phyloP scores from a whole-genome alignment of 106 monocot genomes.

The Xerophyta viscosa region DNA sequence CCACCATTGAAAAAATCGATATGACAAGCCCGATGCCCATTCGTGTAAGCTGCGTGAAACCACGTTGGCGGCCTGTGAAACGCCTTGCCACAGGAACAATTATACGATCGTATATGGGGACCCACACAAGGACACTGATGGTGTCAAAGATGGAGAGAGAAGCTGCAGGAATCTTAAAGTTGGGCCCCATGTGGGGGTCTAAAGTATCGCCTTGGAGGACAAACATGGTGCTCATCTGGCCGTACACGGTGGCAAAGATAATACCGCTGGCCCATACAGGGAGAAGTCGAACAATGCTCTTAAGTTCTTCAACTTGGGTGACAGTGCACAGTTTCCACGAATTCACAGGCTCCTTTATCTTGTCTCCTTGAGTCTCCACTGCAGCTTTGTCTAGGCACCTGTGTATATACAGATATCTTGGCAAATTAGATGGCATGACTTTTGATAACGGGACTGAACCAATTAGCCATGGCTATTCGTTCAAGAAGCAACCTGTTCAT shows the following conservation, averaged over 20 bases:
- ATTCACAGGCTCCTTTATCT: neutral
- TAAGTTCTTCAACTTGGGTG: slow-evolving; percentile 37
- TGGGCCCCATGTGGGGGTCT: slow-evolving; percentile 30
- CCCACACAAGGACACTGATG: slow-evolving; percentile 30
- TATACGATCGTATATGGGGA: slow-evolving; percentile 30
- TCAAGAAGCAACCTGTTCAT: no score
- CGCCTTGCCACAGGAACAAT: slow-evolving; percentile 21
- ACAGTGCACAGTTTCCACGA: slow-evolving; percentile 34
- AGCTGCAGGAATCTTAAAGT: slow-evolving; percentile 23
- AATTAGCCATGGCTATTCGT: no score
- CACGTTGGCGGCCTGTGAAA: slow-evolving; percentile 27
- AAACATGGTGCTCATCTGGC: slow-evolving; percentile 48
- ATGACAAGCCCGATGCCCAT: slow-evolving; percentile 40
- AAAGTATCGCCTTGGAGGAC: slow-evolving; percentile 39
- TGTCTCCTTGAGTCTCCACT: slow-evolving; percentile 17
- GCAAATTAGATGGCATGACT: no score
- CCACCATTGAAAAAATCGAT: slow-evolving; percentile 34
- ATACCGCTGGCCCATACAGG: slow-evolving; percentile 36
- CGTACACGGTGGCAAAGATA: slow-evolving; percentile 34
- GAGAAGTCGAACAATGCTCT: slow-evolving; percentile 29
- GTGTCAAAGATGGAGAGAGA: slow-evolving; percentile 37
- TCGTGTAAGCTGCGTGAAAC: slow-evolving; percentile 42
- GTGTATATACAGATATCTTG: no score
- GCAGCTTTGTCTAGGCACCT: slow-evolving; percentile 43
- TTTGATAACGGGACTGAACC: no score